A percentile compares a stretch with the other conserved stretches of the same genome.
These are phyloP conservation scores for Parastagonospora nodorum DNA, from an alignment of 2,329 filamentous ascomycete species.

Conservation along the genomic window DNA sequence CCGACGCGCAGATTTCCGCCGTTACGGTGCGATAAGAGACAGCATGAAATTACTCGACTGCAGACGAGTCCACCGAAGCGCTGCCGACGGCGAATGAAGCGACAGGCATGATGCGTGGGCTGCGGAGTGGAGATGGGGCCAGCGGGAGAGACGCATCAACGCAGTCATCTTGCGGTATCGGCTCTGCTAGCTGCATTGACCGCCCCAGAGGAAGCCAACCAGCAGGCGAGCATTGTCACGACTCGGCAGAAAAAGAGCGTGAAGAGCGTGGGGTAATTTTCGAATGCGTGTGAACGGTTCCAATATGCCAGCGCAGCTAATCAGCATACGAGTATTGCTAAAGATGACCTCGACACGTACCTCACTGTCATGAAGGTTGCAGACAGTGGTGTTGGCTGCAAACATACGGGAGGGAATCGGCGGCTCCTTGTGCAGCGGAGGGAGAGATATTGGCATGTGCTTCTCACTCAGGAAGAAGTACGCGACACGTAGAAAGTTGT, in stretches of 20 bases:
- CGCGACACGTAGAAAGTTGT: conserved; percentile 7
- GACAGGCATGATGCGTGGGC: conserved; percentile 31
- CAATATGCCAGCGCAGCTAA: conserved; percentile 19
- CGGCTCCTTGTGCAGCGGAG: not conserved
- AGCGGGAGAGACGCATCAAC: conserved; percentile 26
- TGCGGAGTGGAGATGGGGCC: conserved; percentile 32
- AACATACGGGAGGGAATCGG: not conserved
- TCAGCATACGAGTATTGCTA: conserved; percentile 25
- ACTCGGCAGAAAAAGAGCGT: conserved; percentile 45
- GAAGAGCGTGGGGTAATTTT: conserved; percentile 37
- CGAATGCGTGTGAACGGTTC: conserved; percentile 28
- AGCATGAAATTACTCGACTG: conserved; percentile 45
- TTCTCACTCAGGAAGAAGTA: conserved; percentile 12
- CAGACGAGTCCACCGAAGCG: conserved; percentile 24
- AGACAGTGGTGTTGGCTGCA: too few relatives aligned
- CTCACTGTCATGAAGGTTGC: too few relatives aligned
- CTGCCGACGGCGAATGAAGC: conserved; percentile 34
- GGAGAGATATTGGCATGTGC: conserved; percentile 27
- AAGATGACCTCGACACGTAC: not conserved
- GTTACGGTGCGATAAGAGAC: conserved; percentile 37
- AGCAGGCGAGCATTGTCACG: conserved; percentile 29
- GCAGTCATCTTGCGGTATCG: conserved; percentile 7
- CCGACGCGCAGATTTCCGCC: conserved; percentile 24
- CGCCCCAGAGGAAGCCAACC: conserved; percentile 25
- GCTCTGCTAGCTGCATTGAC: conserved; percentile 13